Evolutionary conservation across 768 basidiomycete genomes (phyloP), one percentile per base, ranked within the genome.

Genomic region (Pisolithus albus): DNA sequence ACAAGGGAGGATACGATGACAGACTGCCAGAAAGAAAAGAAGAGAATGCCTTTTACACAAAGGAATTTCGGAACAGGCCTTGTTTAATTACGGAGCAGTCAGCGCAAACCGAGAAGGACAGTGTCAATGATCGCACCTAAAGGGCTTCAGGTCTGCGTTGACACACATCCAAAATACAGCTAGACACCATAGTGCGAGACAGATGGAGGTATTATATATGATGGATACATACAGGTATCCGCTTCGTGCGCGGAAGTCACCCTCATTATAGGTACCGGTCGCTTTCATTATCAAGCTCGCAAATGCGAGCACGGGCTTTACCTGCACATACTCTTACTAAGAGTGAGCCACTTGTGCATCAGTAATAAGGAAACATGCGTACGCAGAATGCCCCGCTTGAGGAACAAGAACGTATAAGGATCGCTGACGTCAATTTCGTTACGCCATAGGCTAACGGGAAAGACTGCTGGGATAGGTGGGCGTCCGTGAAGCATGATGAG

Each of bases 21-120:
- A 19, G 88, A 83, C 66, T 99, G 96, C 96, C 96, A 99, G 73
- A 99, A 99, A 2, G 90, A 93, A 69, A 96, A 95, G 76, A 97
- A 97, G 19, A 99, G 77, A 58, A 99, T 92, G 42, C 95, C 95
- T 65, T 99, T 99, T 59, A 99, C 93, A 64, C 93, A 99, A 24
- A 98, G 83, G 70, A 99, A 99, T 68, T 99, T 99, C 3, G 96
- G 92, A 58, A 94, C 81, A 0, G 92, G 92, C 10, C 95, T 86
- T n/a, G n/a, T n/a, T n/a, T 60, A 19, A 18, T 56, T 51, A 24
- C 46, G 32, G 28, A 3, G 40, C 42, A 5, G 13, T 28, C 2
- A 55, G 13, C 52, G 48, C 37, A 24, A 26, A 49, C 47, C 46
- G 40, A 19, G 47, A 24, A 9, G 43, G 19, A 1, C 44, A 30